A percentile compares a stretch with the other conserved stretches of the same genome.
Conservation (phyloP, 2,329 filamentous ascomycete genomes). For the Alternaria angustiovoidea region DNA sequence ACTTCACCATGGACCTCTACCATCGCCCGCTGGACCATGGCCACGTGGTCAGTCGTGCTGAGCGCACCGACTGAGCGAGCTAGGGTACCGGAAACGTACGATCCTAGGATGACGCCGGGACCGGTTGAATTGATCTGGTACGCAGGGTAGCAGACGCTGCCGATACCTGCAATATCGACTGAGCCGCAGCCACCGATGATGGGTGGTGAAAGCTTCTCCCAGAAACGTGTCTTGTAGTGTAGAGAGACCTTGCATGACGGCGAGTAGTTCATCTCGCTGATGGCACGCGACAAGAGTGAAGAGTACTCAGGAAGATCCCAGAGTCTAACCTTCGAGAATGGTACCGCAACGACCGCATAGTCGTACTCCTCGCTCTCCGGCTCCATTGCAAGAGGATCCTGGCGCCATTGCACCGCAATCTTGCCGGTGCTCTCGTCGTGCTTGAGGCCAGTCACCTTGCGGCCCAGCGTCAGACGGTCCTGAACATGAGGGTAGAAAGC, state of each 20-base stretch:
- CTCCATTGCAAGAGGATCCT: conserved; percentile 53
- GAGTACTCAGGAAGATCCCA: conserved; percentile 67
- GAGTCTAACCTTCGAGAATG: conserved; percentile 69
- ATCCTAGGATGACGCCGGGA: conserved; percentile 68
- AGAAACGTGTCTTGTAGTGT: conserved; percentile 72
- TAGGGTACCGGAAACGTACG: conserved; percentile 61
- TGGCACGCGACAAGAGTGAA: conserved; percentile 59
- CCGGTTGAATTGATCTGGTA: conserved; percentile 71
- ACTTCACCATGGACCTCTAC: conserved; percentile 70
- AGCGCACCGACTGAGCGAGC: conserved; percentile 59
- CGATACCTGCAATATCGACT: conserved; percentile 68
- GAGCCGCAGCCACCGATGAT: conserved; percentile 72
- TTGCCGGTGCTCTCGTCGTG: conserved; percentile 62
- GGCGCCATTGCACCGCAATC: conserved; percentile 67
- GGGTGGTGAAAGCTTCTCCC: conserved; percentile 61
- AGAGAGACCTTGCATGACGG: conserved; percentile 68
- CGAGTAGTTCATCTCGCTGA: conserved; percentile 59
- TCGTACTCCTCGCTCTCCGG: conserved; percentile 65
- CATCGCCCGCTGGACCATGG: conserved; percentile 71
- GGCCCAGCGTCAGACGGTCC: conserved; percentile 64
- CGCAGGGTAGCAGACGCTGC: conserved; percentile 71
- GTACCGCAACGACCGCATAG: conserved; percentile 71
- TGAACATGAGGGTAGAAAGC: conserved; percentile 70
- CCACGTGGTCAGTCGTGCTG: conserved; percentile 68
- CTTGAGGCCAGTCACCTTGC: conserved; percentile 64